phyloP scores from a whole-genome alignment of 805 yeast genomes.

The Candida incommunis region DNA sequence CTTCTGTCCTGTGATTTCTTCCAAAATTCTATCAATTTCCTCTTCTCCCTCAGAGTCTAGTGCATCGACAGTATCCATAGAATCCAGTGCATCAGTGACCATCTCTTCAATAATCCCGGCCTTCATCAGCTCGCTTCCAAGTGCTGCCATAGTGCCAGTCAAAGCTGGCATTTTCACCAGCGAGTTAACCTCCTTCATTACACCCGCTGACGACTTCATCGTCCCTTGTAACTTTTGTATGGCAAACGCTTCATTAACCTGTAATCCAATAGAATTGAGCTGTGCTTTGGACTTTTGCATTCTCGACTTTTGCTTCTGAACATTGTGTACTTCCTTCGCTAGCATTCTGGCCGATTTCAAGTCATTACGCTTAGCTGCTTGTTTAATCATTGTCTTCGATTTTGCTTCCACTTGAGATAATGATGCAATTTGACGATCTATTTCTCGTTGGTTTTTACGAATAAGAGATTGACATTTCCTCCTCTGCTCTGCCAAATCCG shows the following conservation, averaged over 20 bases:
- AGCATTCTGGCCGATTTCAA: conserved; percentile 58
- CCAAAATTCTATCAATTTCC: conserved; percentile 24
- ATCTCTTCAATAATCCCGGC: conserved; percentile 72
- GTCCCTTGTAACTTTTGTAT: conserved; percentile 71
- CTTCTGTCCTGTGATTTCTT: conserved; percentile 28
- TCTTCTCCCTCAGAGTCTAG: conserved; percentile 25
- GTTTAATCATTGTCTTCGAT: conserved; percentile 62
- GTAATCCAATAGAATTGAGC: conserved; percentile 72
- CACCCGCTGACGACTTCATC: conserved; percentile 58
- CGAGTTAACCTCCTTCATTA: conserved; percentile 81
- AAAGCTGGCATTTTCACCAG: conserved; percentile 69
- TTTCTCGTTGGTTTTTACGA: conserved; percentile 71
- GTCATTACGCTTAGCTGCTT: conserved; percentile 66
- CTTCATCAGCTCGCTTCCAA: conserved; percentile 69
- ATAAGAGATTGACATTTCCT: conserved; percentile 65
- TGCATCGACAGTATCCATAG: conserved; percentile 48
- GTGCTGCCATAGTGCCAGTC: conserved; percentile 67
- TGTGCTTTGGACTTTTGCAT: conserved; percentile 74
- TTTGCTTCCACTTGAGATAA: conserved; percentile 50
- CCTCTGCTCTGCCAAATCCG: conserved; percentile 78
- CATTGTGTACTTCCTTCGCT: conserved; percentile 67
- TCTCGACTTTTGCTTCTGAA: conserved; percentile 60
- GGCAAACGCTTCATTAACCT: conserved; percentile 83
- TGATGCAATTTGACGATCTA: conserved; percentile 62
- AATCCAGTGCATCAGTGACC: conserved; percentile 82